Evolutionary conservation across 441 rosid genomes (phyloP), one percentile per base, ranked within the genome.

Genomic region (Adansonia madagascariensis): DNA sequence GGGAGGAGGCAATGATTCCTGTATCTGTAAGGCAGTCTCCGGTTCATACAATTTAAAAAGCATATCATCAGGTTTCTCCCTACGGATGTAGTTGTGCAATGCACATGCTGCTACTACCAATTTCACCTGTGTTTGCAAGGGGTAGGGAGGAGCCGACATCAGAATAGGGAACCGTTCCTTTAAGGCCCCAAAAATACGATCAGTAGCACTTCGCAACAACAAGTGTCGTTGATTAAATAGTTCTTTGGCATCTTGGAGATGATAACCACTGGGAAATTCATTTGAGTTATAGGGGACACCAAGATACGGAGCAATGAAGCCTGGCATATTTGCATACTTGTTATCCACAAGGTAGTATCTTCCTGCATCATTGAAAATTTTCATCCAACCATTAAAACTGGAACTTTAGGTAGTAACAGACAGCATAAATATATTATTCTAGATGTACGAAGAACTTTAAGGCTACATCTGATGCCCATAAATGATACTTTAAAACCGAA

Each of bases 41-140:
- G 85, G 76, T 77, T 86, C 93, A 12, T 84, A 88, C 89, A 80
- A 89, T 55, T 84, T 79, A 82, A 93, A 91, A 78, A 93, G 81
- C 75, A 83, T 46, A 79, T 94, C 97, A 75, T 91, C 97, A 0
- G 95, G 98, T 73, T 89, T 91, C 85, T 92, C 98, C 72, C 74
- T 84, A 43, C 91, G 95, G 49, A 94, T 79, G 85, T 82, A 94
- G 80, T 94, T 94, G 85, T 93, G 98, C 70, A 94, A 68, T 6
- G 98, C 94, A 17, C 95, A 94, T 1, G 97, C 87, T 8, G 91
- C 98, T n/a, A 94, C 91, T 12, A 94, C 94, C 84, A 94, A 79
- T 81, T 94, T 94, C 75, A 94, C 97, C 84, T 94, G 97, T 4
- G 97, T 91, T 71, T 85, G 97, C 50, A 92, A 86, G 52, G 98